phyloP scores from a whole-genome alignment of 805 yeast genomes.

The Starmerella etchellsii region DNA sequence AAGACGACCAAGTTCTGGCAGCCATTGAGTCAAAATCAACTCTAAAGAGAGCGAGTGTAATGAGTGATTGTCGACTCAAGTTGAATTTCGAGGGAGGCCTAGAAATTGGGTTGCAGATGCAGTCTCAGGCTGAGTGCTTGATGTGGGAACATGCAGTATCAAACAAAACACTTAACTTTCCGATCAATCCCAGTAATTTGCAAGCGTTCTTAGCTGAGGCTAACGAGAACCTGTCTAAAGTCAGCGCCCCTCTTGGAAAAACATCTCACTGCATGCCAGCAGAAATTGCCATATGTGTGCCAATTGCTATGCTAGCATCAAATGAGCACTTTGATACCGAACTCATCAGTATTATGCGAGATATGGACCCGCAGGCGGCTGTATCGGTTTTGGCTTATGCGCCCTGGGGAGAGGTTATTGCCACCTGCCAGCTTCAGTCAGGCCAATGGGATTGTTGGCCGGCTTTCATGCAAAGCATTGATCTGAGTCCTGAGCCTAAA shows the following conservation, averaged over 20 bases:
- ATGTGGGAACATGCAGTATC: constrained; percentile 9
- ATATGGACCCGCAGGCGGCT: too few species aligned
- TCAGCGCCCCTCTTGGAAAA: too few species aligned
- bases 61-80: neutral
- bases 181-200: constrained; percentile 4
- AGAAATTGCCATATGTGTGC: neutral
- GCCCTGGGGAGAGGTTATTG: too few species aligned
- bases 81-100: neutral
- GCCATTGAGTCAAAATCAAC: neutral
- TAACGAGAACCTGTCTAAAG: neutral
- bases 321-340: too few species aligned
- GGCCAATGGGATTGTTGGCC: too few species aligned
- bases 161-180: constrained; percentile 5
- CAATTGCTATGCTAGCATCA: too few species aligned
- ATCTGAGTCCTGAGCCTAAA: too few species aligned
- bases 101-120: constrained; percentile 3
- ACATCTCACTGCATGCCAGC: neutral
- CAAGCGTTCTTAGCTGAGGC: neutral
- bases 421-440: too few species aligned
- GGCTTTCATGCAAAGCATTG: too few species aligned
- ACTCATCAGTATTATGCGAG: too few species aligned
- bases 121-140: neutral
- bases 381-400: too few species aligned
- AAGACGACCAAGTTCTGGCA: constrained; percentile 1
- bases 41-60: neutral